Evolutionary conservation across 331 rosid genomes (phyloP), one percentile per base, ranked within the genome.

Genomic region (Quercus tomentella): DNA sequence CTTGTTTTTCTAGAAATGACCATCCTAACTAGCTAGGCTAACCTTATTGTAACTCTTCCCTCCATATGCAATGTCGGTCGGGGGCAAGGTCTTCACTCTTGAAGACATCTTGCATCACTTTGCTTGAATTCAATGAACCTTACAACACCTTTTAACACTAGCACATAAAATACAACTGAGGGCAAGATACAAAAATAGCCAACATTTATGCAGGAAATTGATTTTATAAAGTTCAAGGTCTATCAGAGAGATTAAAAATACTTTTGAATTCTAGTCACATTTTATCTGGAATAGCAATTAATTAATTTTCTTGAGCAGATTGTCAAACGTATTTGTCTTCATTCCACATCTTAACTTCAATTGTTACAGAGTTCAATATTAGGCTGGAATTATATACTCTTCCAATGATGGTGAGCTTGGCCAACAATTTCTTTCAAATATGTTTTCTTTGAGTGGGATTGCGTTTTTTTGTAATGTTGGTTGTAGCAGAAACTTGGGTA

Each of bases 301-400:
- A 31, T 7, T 45, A 16, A 54, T 28, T 72, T 73, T 33, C 14
- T n/a, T 66, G 25, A 10, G 22, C 2, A 37, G 49, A 73, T 66
- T 79, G 63, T 75, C 28, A 62, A 76, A 61, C 35, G 45, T 67
- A 75, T 78, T 69, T 81, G 37, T 52, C 28, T 72, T 69, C 84
- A 66, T 78, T 85, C 80, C 80, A 82, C 90, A 84, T 86, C 87
- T 83, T 82, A 91, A 82, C 86, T 79, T 75, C 82, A 83, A 81
- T 82, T 88, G 82, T 75, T 84, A 86, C 94, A 94, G 97, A 84
- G 82, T 85, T 86, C 70, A 62, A 82, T 89, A 91, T 88, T 94
- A 92, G 91, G 98, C 98, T 80, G 97, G 97, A 86, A 91, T 93
- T 77, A 93, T 95, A 97, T 90, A 91, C 77, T 84, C 80, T 45